Evolutionary conservation across 257 asterid species (phyloP), one percentile per base, ranked within the genome.

Genomic region (Primulina huaijiensis): DNA sequence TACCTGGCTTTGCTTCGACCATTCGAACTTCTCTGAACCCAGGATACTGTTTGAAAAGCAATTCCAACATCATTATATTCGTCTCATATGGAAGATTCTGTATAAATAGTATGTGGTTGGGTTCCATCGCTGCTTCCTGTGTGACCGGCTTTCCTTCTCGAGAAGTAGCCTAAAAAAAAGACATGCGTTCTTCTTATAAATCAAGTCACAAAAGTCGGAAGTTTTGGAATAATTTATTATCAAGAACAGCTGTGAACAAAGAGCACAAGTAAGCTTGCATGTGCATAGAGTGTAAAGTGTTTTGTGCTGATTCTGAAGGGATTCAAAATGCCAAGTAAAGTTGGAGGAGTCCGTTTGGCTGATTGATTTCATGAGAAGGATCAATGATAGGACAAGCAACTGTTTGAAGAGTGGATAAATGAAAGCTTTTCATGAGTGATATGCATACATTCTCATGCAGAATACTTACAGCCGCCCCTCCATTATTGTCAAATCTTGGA

Each of bases 1-100:
- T 94, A 60, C 99, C 99, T 4, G 99, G 99, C 68, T 93, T 93
- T 12, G 99, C 96, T 27, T 86, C 97, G 8, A 88, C 88, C 97
- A 91, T 91, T 68, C 99, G 83, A 73, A 94, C 99, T 88, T 94
- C 99, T 72, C 86, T 87, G 63, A 89, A 94, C 12, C 99, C 99
- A 33, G 92, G 96, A 79, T 88, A 94, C 72, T 94, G 97, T 61
- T 91, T 91, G 90, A 94, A 91, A 23, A 94, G 96, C 86, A 89
- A 76, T 71, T 94, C 99, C 43, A 94, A 83, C 97, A 91, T 94
- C 96, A 86, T 88, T 64, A 95, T 88, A 29, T 85, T 89, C 3
- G 99, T 87, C 81, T 90, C 99, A 1, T 88, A 77, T 7, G 99
- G 99, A 25, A 93, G 88, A 76, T 93, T 89, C 85, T 90, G 89